phyloP scores from a whole-genome alignment of 306 rosid species.

The Lotus japonicus region DNA sequence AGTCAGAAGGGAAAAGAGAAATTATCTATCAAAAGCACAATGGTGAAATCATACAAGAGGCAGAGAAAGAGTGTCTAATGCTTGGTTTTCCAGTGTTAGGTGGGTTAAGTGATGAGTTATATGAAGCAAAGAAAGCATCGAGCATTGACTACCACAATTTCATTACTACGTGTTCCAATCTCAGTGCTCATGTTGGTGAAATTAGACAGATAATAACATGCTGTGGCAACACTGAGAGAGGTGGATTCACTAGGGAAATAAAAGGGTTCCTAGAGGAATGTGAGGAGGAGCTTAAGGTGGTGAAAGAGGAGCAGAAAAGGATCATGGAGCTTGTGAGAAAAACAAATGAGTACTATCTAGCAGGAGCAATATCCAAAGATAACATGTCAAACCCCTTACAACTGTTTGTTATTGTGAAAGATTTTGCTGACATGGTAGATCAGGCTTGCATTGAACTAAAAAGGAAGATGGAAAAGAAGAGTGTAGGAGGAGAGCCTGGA shows the following conservation, averaged over 20 bases:
- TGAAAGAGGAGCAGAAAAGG: conserved; percentile 50
- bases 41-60: conserved; percentile 18
- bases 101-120: conserved; percentile 47
- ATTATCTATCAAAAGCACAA: conserved; percentile 24
- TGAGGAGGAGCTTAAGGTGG: conserved; percentile 59
- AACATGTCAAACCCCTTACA: conserved; percentile 42
- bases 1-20: conserved; percentile 55
- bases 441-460: conserved; percentile 48
- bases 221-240: conserved; percentile 34
- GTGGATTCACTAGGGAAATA: conserved; percentile 50
- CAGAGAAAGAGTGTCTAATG: conserved; percentile 31
- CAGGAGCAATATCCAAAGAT: conserved; percentile 40
- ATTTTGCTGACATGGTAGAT: conserved; percentile 59
- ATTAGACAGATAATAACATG: conserved; percentile 33
- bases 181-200: conserved; percentile 36
- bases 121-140: conserved; percentile 65
- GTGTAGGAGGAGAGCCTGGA: conserved; percentile 9
- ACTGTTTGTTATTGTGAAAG: conserved; percentile 54
- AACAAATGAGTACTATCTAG: conserved; percentile 61
- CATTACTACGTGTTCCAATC: conserved; percentile 30
- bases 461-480: conserved; percentile 44
- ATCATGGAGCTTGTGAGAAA: conserved; percentile 59
- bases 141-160: conserved; percentile 46
- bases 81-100: conserved; percentile 46
- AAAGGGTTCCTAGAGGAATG: conserved; percentile 57